Conservation (phyloP, 495 filamentous ascomycete genomes). For the Neurospora sp. region DNA sequence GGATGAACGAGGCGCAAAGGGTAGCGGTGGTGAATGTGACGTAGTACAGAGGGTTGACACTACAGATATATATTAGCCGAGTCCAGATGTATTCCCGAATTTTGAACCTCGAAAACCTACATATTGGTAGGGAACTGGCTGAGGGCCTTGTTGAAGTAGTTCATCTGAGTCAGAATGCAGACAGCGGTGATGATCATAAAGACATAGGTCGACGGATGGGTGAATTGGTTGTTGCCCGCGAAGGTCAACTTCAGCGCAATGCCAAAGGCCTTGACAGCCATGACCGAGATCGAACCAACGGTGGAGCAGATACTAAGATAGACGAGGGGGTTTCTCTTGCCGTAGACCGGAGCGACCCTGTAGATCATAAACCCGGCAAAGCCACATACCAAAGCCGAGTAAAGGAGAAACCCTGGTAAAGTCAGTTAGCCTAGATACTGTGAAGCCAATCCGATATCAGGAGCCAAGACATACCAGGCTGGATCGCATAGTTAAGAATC, state of each 20-base stretch:
- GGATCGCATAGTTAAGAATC: constrained; percentile 78
- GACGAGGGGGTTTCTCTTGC: constrained; percentile 89
- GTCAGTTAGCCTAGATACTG: constrained; percentile 16
- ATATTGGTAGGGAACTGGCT: constrained; percentile 95
- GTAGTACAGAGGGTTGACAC: constrained; percentile 97
- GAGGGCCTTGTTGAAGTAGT: constrained; percentile 98
- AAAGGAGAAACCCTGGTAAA: constrained; percentile 69
- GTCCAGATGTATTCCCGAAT: constrained; percentile 14
- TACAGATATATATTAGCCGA: constrained; percentile 34
- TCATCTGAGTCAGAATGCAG: constrained; percentile 98
- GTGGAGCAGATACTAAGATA: constrained; percentile 96
- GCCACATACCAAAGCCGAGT: constrained; percentile 61
- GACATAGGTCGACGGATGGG: constrained; percentile 87
- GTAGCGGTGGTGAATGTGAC: constrained; percentile 98
- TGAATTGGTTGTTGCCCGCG: constrained; percentile 85
- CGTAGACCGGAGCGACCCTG: constrained; percentile 75
- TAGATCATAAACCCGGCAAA: constrained; percentile 96
- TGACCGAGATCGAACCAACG: constrained; percentile 92
- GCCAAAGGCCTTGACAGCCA: constrained; percentile 97
- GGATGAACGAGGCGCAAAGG: constrained; percentile 89
- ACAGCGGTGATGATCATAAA: constrained; percentile 87
- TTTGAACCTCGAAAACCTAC: constrained; percentile 34
- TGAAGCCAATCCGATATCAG: background rate
- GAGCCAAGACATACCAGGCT: constrained; percentile 55
- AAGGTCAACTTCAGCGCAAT: constrained; percentile 93